Evolutionary conservation across 805 yeast species (phyloP).

Genomic region (Maudiozyma barnettii): DNA sequence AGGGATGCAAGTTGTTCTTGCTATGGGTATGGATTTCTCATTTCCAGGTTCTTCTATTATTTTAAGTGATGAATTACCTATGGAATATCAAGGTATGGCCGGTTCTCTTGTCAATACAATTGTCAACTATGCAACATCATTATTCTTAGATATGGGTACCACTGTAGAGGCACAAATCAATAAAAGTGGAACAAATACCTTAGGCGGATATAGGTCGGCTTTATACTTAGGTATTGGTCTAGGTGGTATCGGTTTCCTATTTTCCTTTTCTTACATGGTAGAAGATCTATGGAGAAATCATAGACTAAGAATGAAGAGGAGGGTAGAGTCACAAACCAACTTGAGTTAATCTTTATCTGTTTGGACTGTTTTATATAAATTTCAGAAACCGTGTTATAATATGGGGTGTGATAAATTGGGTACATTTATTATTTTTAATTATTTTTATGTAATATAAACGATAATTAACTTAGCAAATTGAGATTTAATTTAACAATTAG

Average conservation of each 20-base stretch:
- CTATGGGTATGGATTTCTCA: constrained; percentile 72
- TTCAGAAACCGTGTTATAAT: not conserved
- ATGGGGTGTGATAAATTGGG: not conserved
- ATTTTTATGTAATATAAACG: not conserved
- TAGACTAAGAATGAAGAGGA: constrained; percentile 1
- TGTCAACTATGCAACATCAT: constrained; percentile 60
- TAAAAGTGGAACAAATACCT: constrained; percentile 14
- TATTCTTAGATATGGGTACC: constrained; percentile 62
- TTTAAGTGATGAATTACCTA: constrained; percentile 49
- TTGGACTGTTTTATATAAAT: not conserved
- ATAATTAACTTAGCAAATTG: not conserved
- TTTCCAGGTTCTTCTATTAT: constrained; percentile 68
- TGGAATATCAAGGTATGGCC: constrained; percentile 65
- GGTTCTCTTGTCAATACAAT: constrained; percentile 64
- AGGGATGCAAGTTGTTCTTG: constrained; percentile 46
- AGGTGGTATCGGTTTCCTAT: constrained; percentile 25
- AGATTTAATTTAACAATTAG: too few species aligned
- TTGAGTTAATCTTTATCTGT: not conserved
- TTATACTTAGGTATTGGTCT: constrained; percentile 53
- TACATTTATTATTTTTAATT: not conserved
- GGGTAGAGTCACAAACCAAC: not conserved
- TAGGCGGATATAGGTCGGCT: constrained; percentile 48
- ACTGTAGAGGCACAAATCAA: constrained; percentile 44
- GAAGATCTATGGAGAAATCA: constrained; percentile 8
- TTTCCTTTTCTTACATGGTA: constrained; percentile 13